Evolutionary conservation across 2,329 filamentous ascomycete genomes (phyloP), one percentile per base, ranked within the genome.

Genomic region (Ceratocystis variospora): DNA sequence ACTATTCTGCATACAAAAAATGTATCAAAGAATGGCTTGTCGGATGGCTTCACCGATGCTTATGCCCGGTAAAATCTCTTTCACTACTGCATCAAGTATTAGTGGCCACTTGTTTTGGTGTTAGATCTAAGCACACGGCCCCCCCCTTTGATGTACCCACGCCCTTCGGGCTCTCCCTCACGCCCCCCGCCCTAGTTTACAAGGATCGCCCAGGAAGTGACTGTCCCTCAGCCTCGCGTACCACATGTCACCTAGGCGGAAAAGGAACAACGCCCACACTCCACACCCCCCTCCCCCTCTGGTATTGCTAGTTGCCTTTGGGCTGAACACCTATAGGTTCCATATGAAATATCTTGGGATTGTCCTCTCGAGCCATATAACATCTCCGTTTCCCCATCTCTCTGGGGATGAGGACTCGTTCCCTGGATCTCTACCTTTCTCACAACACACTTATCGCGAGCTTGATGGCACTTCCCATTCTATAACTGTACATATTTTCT

Each of bases 171-270:
- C 53, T 22, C 31, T 57, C 28, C 28, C 53, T 57, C 53, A 33
- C 53, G 17, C 53, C 53, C n/a, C n/a, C 12, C 3, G 8, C 19
- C 53, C 53, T 31, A 7, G 53, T 57, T 28, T 31, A 8, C 53
- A 28, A 22, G 53, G 53, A 57, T 57, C 53, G 28, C 28, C 53
- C 53, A 57, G 22, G 22, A 33, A 17, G 28, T 31, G 25, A 25
- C 53, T 57, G 53, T 31, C 53, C 53, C 53, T 57, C 53, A 57
- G 53, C 53, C 53, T 57, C 53, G 53, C 53, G 28, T 57, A 57
- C 53, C 53, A 17, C 53, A 57, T 57, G 53, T 57, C 53, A 57
- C 53, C 53, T 33, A 57, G 53, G 28, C 53, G 53, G 53, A 57
- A 57, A 57, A 57, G 53, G 53, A 57, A 57, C 7, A 57, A 15